Base-by-base conservation (phyloP, 2,329 filamentous ascomycete species). In the Fusarium cyanostomum region DNA sequence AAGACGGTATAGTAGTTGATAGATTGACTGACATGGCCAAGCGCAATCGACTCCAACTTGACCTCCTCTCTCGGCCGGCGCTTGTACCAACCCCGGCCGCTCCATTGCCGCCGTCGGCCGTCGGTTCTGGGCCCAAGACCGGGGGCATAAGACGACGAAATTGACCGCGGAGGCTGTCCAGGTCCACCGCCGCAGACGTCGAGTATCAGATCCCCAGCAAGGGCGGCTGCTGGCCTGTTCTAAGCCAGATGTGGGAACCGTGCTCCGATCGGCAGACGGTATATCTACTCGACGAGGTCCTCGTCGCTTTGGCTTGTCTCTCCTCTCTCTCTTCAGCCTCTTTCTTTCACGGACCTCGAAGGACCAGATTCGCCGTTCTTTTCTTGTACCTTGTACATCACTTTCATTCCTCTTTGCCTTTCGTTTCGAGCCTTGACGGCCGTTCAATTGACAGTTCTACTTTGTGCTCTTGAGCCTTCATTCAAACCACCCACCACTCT, bases 391-490 rank as follows among this genome's bases (percentile, higher is more conserved):
- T 60, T 69, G 68, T 70, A 69, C 68, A 55, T 58, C 63, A 70
- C 70, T 68, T 70, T 72, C 70, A 38, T 72, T 72, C 52, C 56
- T 26, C 42, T 51, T 59, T 69, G 46, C 51, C 67, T 54, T 72
- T 72, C 70, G 52, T 54, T 71, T 65, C 64, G 64, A 71, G 70
- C 70, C 70, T 72, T 72, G 70, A 72, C 70, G 70, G 70, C 70
- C 61, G 52, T 68, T 59, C 59, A 66, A 52, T 70, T 70, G 39
- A 15, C 31, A 50, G 26, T 18, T 42, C 48, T 38, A 56, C 30
- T 28, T 18, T 60, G 61, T 56, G 56, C 58, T 57, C 51, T 51
- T 49, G 48, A 59, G 50, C 52, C 42, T 59, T 56, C 30, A 57
- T 56, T 54, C 46, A 55, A 38, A 42, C 18, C 28, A 38, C 39